These are phyloP conservation scores for Lentinula boryana DNA, from an alignment of 768 basidiomycete genomes.

Conservation along the genomic window DNA sequence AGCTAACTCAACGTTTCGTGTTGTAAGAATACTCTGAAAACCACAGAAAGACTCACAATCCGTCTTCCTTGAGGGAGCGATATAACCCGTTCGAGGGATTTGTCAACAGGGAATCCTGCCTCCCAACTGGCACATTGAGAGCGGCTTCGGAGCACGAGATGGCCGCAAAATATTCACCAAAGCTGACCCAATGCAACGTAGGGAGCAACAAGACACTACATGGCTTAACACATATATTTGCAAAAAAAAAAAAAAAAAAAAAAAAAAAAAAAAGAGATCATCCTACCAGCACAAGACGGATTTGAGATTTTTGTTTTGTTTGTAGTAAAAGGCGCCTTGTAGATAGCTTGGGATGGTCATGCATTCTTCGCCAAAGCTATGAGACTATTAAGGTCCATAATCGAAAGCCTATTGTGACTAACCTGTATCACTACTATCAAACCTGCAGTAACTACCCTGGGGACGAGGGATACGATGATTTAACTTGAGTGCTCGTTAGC, in stretches of 20 bases:
- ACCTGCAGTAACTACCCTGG: slow-evolving; percentile 36
- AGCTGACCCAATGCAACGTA: slow-evolving; percentile 30
- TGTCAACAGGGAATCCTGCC: slow-evolving; percentile 16
- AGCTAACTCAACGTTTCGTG: slow-evolving; percentile 9
- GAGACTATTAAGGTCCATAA: not conserved
- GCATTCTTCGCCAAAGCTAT: not conserved
- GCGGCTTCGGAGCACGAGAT: not conserved
- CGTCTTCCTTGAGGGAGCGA: slow-evolving; percentile 30
- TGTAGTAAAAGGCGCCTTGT: not conserved
- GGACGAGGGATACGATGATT: not conserved
- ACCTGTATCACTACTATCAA: slow-evolving; percentile 38
- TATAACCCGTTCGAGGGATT: slow-evolving; percentile 39
- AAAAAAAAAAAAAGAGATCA: no score
- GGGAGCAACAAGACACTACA: slow-evolving; percentile 22
- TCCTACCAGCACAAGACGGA: not conserved
- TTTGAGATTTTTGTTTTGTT: not conserved
- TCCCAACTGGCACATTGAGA: slow-evolving; percentile 10
- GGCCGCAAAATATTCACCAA: slow-evolving; percentile 22
- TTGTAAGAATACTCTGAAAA: not conserved
- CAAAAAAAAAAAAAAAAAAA: not conserved
- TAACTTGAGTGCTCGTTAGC: no score
- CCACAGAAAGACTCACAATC: slow-evolving; percentile 26
- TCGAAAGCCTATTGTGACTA: not conserved
- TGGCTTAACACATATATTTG: not conserved
- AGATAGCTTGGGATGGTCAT: not conserved